Conservation (phyloP, 2,329 filamentous ascomycete species). For the Aspergillus udagawae region DNA sequence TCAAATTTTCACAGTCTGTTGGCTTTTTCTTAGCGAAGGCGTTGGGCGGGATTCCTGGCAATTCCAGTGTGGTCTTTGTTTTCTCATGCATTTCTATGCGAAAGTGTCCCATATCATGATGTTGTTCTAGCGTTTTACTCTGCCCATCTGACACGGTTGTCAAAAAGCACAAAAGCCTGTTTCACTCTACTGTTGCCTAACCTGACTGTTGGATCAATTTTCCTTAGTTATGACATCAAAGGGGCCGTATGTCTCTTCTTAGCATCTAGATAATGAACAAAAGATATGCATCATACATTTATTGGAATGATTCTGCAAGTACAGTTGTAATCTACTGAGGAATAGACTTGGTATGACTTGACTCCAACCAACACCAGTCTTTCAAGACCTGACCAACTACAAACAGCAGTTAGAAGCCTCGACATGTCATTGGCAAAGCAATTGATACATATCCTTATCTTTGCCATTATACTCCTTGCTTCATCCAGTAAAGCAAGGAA, state of each 20-base stretch:
- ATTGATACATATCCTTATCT: neutral
- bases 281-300: neutral
- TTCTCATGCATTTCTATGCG: neutral
- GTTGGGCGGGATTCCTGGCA: conserved; percentile 7
- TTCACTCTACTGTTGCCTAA: neutral
- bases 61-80: neutral
- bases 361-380: neutral
- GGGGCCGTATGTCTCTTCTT: neutral
- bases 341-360: neutral
- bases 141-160: neutral
- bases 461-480: neutral
- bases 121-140: neutral
- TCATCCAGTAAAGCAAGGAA: neutral
- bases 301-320: neutral
- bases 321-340: neutral
- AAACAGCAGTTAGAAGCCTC: neutral
- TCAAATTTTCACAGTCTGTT: conserved; percentile 2
- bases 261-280: neutral
- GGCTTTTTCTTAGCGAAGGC: conserved; percentile 13
- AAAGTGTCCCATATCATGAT: neutral
- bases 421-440: neutral
- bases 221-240: neutral
- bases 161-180: neutral
- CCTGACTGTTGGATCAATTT: neutral
- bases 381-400: neutral